Evolutionary conservation across 2,329 filamentous ascomycete genomes (phyloP), one percentile per base, ranked within the genome.

Genomic region (Clonostachys solani): DNA sequence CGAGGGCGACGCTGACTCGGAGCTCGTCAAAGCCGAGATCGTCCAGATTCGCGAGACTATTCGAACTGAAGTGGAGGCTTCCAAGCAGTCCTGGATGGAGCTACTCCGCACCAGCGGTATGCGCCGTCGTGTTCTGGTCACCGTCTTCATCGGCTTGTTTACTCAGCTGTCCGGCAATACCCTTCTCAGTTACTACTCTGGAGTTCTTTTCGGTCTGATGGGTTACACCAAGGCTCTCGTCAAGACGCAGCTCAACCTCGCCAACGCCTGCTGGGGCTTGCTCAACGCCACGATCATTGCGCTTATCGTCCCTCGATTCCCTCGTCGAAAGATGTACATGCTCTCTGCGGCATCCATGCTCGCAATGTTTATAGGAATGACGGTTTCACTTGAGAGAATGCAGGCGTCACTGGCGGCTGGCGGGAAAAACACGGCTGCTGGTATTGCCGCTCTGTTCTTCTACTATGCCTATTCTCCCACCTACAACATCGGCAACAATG

Each of bases 401-500:
- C 43, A 73, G 65, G 50, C 68, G 12, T 59, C 65, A 5, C 49
- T 60, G n/a, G 46, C 62, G 19, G 52, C 51, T 9, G 52, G 55
- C 10, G 57, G 54, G 19, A 46, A 52, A 12, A 66, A 66, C 50
- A 48, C 53, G 50, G 58, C 52, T 13, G 65, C 69, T 9, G 65
- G 60, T 33, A 62, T 66, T 19, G 62, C 71, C 2, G 65, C 62
- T 35, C 64, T 85, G 33, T 72, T 81, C 57, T 82, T 79, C 60
- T 79, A 77, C 55, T 81, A 78, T 50, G 64, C 68, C 16, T 81
- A 79, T 59, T 71, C 71, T 8, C 75, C 77, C 2, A 68, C 64
- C 50, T 83, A 83, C 58, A 82, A 82, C 53, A 72, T 83, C 43
- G 80, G 78, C 15, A 81, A 82, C 61, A 83, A 83, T 54, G 76